Evolutionary conservation across 2,329 filamentous ascomycete genomes (phyloP).

Genomic region (Magnaporthiopsis rhizophila): DNA sequence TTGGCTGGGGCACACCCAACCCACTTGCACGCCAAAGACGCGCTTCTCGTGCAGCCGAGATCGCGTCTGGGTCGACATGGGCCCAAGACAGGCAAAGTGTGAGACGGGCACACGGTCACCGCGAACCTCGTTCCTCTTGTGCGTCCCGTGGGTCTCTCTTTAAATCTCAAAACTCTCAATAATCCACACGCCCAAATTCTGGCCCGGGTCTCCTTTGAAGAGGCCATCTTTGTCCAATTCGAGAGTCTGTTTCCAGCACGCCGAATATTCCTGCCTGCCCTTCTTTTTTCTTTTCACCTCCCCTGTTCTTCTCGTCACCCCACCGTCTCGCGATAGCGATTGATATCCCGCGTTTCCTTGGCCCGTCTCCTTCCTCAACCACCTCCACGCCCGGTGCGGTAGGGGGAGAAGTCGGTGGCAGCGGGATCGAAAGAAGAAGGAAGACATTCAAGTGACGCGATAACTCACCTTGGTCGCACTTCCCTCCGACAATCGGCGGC

Average conservation of each 20-base stretch:
- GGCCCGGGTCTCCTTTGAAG: slow-evolving; percentile 3
- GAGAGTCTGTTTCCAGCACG: background rate
- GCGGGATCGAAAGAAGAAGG: background rate
- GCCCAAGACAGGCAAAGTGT: slow-evolving; percentile 4
- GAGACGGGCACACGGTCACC: slow-evolving; percentile 1
- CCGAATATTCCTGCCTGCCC: background rate
- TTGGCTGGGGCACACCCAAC: background rate
- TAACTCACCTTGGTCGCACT: background rate
- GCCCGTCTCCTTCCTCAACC: background rate
- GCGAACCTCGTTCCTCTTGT: background rate
- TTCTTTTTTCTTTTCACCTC: background rate
- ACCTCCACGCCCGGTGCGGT: background rate
- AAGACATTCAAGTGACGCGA: background rate
- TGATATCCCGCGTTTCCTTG: background rate
- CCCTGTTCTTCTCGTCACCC: background rate
- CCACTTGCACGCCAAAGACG: slow-evolving; percentile 7
- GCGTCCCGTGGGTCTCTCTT: slow-evolving; percentile 3
- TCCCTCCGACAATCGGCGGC: background rate
- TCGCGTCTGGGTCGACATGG: slow-evolving; percentile 5
- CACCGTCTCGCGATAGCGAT: background rate
- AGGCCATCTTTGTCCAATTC: slow-evolving; percentile 1
- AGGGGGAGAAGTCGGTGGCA: background rate
- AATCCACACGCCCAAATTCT: slow-evolving; percentile 3
- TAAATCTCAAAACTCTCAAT: slow-evolving; percentile 5
- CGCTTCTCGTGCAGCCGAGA: slow-evolving; percentile 6